Conservation (phyloP, 2,329 filamentous ascomycete species). For the Fusarium setosum region DNA sequence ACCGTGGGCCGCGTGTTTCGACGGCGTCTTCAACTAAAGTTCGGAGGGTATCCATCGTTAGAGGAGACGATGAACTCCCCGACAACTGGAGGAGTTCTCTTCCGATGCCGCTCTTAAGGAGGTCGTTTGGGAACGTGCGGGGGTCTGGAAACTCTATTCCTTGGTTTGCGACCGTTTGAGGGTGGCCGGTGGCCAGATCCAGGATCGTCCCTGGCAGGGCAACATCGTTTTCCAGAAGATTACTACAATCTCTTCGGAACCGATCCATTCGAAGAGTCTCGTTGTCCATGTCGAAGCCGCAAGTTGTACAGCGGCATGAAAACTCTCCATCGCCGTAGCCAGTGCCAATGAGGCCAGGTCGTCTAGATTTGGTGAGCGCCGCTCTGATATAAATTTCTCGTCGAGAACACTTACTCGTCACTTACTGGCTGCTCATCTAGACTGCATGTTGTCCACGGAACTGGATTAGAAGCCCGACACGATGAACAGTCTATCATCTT, state of each 20-base stretch:
- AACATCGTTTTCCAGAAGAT: constrained; percentile 56
- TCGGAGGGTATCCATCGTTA: not conserved
- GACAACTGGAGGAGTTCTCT: not conserved
- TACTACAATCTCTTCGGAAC: not conserved
- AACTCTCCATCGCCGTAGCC: constrained; percentile 55
- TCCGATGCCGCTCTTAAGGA: not conserved
- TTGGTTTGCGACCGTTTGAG: not conserved
- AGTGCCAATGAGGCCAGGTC: not conserved
- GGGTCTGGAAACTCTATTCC: not conserved
- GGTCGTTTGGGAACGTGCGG: not conserved
- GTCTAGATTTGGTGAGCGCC: not conserved
- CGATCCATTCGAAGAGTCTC: not conserved
- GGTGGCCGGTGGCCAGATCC: constrained; percentile 35
- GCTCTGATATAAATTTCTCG: not conserved
- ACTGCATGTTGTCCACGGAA: not conserved
- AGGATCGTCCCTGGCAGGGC: constrained; percentile 73
- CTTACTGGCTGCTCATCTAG: not conserved
- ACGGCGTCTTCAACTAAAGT: not conserved
- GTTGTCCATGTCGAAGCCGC: not conserved
- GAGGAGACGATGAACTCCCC: not conserved
- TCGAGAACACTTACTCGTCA: not conserved
- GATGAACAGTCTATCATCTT: not conserved
- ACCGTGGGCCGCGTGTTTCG: too few relatives aligned
- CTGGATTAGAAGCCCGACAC: not conserved
- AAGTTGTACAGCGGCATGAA: constrained; percentile 62